Conservation (phyloP, 1,139 yeast genomes). For the Tardiomyces blankii region DNA sequence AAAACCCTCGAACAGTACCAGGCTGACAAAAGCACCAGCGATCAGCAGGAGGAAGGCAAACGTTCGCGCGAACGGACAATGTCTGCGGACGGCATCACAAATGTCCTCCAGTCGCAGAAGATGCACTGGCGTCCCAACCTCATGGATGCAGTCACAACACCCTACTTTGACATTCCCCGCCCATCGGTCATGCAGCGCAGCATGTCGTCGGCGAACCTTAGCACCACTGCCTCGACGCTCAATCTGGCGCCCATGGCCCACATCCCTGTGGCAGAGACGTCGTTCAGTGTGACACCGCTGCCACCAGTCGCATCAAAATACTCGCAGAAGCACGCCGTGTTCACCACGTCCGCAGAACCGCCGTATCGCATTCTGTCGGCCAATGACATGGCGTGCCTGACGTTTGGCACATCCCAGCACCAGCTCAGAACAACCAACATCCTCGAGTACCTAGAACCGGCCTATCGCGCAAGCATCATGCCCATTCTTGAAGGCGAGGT, state of each 20-base stretch:
- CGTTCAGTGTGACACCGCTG: constrained; percentile 15
- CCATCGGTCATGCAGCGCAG: constrained; percentile 13
- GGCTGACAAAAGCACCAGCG: not conserved
- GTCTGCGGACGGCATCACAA: not conserved
- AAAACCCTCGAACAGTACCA: too few species aligned
- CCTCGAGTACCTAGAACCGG: constrained; percentile 68
- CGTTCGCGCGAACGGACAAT: not conserved
- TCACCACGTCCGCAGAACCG: constrained; percentile 62
- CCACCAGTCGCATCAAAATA: constrained; percentile 21
- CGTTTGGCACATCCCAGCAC: constrained; percentile 68
- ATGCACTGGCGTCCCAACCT: constrained; percentile 14
- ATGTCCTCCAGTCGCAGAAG: constrained; percentile 5
- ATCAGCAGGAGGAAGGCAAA: not conserved
- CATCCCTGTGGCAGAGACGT: constrained; percentile 2
- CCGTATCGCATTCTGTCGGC: constrained; percentile 82
- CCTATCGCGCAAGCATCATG: constrained; percentile 29
- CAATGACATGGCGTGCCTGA: constrained; percentile 79
- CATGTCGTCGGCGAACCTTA: constrained; percentile 10
- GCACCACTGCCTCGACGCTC: constrained; percentile 3
- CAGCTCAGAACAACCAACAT: constrained; percentile 54
- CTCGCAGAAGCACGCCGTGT: constrained; percentile 41
- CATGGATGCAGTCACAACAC: constrained; percentile 21
- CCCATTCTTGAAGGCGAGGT: constrained; percentile 1
- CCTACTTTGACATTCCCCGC: constrained; percentile 18
- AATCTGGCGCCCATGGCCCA: constrained; percentile 2